A percentile compares a stretch with the other conserved stretches of the same genome.
Evolutionary conservation across 768 basidiomycete genomes (phyloP).

Genomic region (Amanita polypyramis): DNA sequence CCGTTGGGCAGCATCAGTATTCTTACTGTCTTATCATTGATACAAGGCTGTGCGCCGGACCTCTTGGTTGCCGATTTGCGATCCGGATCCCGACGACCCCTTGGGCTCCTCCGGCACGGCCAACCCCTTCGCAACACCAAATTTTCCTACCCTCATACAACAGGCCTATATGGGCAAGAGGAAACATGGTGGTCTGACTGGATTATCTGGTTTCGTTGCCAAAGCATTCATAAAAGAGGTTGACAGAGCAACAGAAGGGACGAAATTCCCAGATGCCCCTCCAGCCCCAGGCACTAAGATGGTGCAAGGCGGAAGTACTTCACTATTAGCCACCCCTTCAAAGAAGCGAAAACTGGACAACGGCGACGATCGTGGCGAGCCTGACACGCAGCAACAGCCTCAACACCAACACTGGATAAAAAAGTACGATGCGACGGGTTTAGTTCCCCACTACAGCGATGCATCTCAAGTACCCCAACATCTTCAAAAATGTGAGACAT

Average conservation of each 20-base stretch:
- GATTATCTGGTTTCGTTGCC: constrained; percentile 33
- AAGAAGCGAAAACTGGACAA: not conserved
- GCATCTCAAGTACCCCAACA: constrained; percentile 62
- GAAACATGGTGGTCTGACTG: constrained; percentile 32
- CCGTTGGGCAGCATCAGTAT: too few species aligned
- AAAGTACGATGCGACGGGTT: constrained; percentile 57
- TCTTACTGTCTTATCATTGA: too few species aligned
- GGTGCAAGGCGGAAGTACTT: not conserved
- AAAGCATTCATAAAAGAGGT: constrained; percentile 22
- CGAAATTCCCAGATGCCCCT: too few species aligned
- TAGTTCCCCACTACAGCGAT: constrained; percentile 63
- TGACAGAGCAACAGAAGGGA: not conserved
- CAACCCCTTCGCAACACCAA: too few species aligned
- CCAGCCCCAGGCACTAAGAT: too few species aligned
- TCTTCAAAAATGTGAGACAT: constrained; percentile 70
- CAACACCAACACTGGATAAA: constrained; percentile 18
- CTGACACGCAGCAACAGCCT: constrained; percentile 15
- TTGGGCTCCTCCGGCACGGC: too few species aligned
- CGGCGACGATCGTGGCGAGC: not conserved
- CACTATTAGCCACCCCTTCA: not conserved
- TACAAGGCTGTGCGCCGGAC: too few species aligned
- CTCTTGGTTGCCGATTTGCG: too few species aligned
- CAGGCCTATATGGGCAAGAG: constrained; percentile 17
- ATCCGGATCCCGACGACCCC: too few species aligned
- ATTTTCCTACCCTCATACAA: too few species aligned